Percentiles rank a stretch among this genome's conserved stretches.
These are phyloP conservation scores for Trichoderma pleuroti DNA, from an alignment of 2,329 filamentous ascomycete genomes.

Conservation along the genomic window DNA sequence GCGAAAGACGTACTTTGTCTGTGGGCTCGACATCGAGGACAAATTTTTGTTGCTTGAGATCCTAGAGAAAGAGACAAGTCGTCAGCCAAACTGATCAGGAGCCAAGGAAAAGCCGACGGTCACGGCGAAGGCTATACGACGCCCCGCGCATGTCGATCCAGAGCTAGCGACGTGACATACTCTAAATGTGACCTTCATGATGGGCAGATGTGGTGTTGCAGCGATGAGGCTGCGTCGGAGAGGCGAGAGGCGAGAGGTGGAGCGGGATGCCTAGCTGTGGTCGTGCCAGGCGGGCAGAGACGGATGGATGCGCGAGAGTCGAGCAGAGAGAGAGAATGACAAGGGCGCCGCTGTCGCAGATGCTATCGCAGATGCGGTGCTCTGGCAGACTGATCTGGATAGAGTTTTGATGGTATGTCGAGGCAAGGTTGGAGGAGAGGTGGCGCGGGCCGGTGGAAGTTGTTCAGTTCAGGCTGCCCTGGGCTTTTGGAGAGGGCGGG, in stretches of 20 bases:
- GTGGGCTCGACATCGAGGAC: slow-evolving; percentile 89
- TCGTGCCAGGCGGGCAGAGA: slow-evolving; percentile 4
- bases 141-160: not conserved
- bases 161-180: slow-evolving; percentile 42
- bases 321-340: not conserved
- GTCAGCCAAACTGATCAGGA: not conserved
- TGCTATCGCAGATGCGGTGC: too few relatives aligned
- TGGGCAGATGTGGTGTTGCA: slow-evolving; percentile 39
- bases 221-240: slow-evolving; percentile 26
- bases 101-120: too few relatives aligned
- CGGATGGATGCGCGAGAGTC: not conserved
- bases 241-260: slow-evolving; percentile 2
- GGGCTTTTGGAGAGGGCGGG: slow-evolving; percentile 11
- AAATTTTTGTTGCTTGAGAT: slow-evolving; percentile 99
- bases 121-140: not conserved
- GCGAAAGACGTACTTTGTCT: slow-evolving; percentile 68
- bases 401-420: not conserved
- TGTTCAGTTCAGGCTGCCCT: slow-evolving; percentile 20
- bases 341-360: not conserved
- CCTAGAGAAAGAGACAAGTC: slow-evolving; percentile 50
- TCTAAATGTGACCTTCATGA: slow-evolving; percentile 68
- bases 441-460: slow-evolving; percentile 17
- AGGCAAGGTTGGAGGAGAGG: slow-evolving; percentile 8
- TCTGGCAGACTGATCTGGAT: too few relatives aligned
- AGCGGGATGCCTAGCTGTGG: slow-evolving; percentile 12